Base-by-base conservation (phyloP, 192 early-diverging fungal genomes). In the Rhizophagus clarus region DNA sequence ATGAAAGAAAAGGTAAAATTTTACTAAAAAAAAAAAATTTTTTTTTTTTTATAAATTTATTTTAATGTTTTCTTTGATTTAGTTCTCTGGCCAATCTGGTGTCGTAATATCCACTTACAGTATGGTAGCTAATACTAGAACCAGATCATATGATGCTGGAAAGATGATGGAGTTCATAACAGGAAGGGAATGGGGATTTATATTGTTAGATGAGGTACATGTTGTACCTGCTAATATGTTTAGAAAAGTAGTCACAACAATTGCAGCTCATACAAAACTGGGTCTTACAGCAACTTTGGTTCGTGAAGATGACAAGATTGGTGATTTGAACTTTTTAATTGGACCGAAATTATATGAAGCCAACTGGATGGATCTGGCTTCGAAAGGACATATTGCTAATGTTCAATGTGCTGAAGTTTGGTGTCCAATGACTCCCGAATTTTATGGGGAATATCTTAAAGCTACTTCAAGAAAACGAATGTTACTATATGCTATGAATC, bases 291-390 rank as follows among this genome's bases (percentile, higher is more conserved):
- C 98, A 6, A 99, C 98, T 7, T 88, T 99, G 32, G 98, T 99
- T 34, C 90, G 97, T 79, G 98, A 99, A 84, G 98, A 99, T 84
- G 94, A 99, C 79, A 98, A 98, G 85, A 99, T 99, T 84, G 91
- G 92, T 77, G 96, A 96, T 81, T 85, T 99, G 66, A 99, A 99
- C 85, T 99, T 96, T 81, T 88, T 99, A 80, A 98, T 99, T 80
- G 98, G 97, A 22, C 98, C 98, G 22, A 99, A 99, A 85, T 87
- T 99, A 64, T 99, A 96, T 86, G 98, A 99, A 83, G 98, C 98
- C 20, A 99, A 99, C 82, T 99, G 98, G 98, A 94, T 98, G 95
- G 98, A 99, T 82, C 83, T 99, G 74, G 96, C 97, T n/a, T 93
- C 89, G 37, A 91, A 94, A 82, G 98, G 98, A 34, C 95, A 97